phyloP scores from a whole-genome alignment of 75 land plant species.

The Sequoia sempervirens region DNA sequence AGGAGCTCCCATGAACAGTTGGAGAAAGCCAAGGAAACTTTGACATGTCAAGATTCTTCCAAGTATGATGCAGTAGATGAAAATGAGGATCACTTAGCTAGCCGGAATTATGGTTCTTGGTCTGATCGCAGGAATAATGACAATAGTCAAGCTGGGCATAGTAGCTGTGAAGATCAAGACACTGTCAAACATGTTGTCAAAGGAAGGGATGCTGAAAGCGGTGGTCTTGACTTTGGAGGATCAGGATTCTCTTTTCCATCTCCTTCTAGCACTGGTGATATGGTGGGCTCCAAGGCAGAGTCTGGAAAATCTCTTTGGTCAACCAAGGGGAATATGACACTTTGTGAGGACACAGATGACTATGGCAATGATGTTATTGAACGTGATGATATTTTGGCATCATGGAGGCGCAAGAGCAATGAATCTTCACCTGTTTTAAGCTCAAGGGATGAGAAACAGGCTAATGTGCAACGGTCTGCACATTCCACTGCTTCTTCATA shows the following conservation, averaged over 20 bases:
- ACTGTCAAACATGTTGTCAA: slow-evolving; percentile 9
- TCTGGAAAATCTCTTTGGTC: slow-evolving; percentile 79
- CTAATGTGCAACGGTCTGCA: slow-evolving; percentile 31
- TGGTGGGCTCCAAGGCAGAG: slow-evolving; percentile 37
- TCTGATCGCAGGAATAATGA: slow-evolving; percentile 13
- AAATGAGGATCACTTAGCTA: slow-evolving; percentile 23
- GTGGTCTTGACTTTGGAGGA: slow-evolving; percentile 51
- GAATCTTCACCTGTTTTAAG: slow-evolving; percentile 71
- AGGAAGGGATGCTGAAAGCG: slow-evolving; percentile 13
- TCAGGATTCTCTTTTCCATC: slow-evolving; percentile 95
- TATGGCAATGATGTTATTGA: slow-evolving; percentile 37
- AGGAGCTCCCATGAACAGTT: slow-evolving; percentile 18
- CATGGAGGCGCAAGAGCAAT: slow-evolving; percentile 82
- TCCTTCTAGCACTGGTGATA: slow-evolving; percentile 48
- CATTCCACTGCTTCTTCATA: slow-evolving; percentile 54
- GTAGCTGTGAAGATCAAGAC: slow-evolving; percentile 1
- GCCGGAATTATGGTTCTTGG: slow-evolving; percentile 35
- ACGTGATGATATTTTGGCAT: slow-evolving; percentile 63
- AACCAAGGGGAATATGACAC: slow-evolving; percentile 36
- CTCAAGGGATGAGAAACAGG: slow-evolving; percentile 54
- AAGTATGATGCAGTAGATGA: slow-evolving; percentile 30
- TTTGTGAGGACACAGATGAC: slow-evolving; percentile 42
- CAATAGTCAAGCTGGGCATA: slow-evolving; percentile 3
- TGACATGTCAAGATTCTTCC: slow-evolving; percentile 18
- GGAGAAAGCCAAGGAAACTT: slow-evolving; percentile 22